Evolutionary conservation across 768 basidiomycete genomes (phyloP), one percentile per base, ranked within the genome.

Genomic region (Kwoniella dejecticola): DNA sequence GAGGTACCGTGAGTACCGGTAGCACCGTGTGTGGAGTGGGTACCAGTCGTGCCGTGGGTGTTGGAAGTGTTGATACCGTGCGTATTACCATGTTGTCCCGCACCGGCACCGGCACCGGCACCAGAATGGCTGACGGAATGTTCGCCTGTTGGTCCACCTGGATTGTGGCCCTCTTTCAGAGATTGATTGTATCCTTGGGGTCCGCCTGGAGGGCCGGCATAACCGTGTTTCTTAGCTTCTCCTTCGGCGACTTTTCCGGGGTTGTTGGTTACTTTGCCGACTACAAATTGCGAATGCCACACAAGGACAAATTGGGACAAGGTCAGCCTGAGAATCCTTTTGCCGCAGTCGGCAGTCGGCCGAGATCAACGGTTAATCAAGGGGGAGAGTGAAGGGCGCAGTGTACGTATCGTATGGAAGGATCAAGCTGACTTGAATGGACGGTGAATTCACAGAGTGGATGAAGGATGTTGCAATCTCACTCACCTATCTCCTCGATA

Each of bases 221-320:
- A 56, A 29, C 62, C 64, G 29, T 62, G 48, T 59, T 70, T 68
- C 64, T 67, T 66, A 47, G 64, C 67, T 36, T 68, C 57, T 24
- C 69, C 72, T 40, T 74, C 67, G 50, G 59, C 63, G 33, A 74
- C 68, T 53, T 74, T 69, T 48, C 55, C 68, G 30, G 67, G 67
- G 69, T 74, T 69, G 48, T 60, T 36, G 40, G 68, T 69, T 24
- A 46, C 62, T 60, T 74, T 74, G 23, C 72, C 72, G 30, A 69
- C 67, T 71, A 44, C 12, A 44, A 42, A 7, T 30, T 41, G 38
- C 15, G 17, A 38, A 38, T 17, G 17, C 36, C 8, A 38, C 8
- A 38, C n/a, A n/a, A n/a, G n/a, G n/a, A n/a, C n/a, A n/a, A n/a
- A n/a, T 36, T 36, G 33, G 15, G 15, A 36, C 7, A 15, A 36